A percentile compares a stretch with the other conserved stretches of the same genome.
Evolutionary conservation across 2,329 filamentous ascomycete species (phyloP).

Genomic region (Colletotrichum coccodes): DNA sequence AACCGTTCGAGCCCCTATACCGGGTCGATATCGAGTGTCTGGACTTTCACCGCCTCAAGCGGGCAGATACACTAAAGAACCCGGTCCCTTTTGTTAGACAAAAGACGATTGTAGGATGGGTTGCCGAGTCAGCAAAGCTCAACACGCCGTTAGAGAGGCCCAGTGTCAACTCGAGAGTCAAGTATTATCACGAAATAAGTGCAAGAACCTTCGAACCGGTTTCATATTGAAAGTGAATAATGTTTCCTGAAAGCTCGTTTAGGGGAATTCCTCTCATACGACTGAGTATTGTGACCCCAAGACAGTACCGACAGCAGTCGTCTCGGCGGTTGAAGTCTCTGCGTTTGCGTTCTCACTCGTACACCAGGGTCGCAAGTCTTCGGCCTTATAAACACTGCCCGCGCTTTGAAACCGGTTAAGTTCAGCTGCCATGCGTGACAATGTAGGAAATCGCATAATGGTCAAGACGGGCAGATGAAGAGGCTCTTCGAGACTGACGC

Average conservation of each 20-base stretch:
- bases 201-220: not conserved
- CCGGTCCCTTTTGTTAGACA: not conserved
- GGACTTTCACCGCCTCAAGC: not conserved
- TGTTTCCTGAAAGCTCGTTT: not conserved
- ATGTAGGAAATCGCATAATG: not conserved
- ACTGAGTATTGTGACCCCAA: too few relatives aligned
- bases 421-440: not conserved
- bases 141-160: not conserved
- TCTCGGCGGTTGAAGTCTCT: too few relatives aligned
- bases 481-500: not conserved
- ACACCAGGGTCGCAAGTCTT: too few relatives aligned
- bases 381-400: too few relatives aligned
- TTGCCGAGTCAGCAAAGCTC: not conserved
- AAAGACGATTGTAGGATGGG: not conserved
- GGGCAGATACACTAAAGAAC: not conserved
- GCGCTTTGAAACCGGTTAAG: too few relatives aligned
- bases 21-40: not conserved
- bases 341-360: too few relatives aligned
- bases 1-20: too few relatives aligned
- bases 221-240: not conserved
- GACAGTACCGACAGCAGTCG: too few relatives aligned
- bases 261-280: not conserved
- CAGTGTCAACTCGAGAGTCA: not conserved
- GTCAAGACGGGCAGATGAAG: not conserved
- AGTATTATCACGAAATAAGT: not conserved